Conservation (phyloP, 805 yeast species). For the Naumovozyma castellii region DNA sequence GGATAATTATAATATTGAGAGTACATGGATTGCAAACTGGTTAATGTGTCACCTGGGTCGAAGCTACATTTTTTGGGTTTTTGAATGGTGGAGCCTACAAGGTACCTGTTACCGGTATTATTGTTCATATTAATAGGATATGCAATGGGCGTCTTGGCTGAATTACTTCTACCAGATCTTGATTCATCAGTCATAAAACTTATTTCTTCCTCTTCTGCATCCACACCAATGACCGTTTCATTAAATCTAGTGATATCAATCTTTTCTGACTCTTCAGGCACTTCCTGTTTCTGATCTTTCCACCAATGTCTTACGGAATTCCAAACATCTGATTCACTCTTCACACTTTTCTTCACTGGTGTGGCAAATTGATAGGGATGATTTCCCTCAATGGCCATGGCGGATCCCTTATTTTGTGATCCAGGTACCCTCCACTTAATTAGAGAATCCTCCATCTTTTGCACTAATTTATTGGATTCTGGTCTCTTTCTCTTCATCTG, state of each 20-base stretch:
- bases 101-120: too few relatives aligned
- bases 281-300: not conserved
- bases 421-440: conserved; percentile 24
- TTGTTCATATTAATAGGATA: not conserved
- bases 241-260: too few relatives aligned
- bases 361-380: conserved; percentile 21
- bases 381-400: conserved; percentile 18
- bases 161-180: not conserved
- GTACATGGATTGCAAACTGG: not conserved
- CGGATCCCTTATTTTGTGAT: conserved; percentile 18
- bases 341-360: not conserved
- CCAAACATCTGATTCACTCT: not conserved
- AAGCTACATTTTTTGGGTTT: too few relatives aligned
- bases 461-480: conserved; percentile 10
- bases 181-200: not conserved
- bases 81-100: too few relatives aligned
- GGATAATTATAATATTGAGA: conserved; percentile 6
- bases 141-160: not conserved
- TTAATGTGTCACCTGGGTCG: not conserved
- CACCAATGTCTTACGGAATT: not conserved
- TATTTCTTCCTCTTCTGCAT: too few relatives aligned
- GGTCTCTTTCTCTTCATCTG: conserved; percentile 16
- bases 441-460: conserved; percentile 22
- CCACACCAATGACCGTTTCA: too few relatives aligned
- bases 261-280: not conserved